Percentiles rank a stretch among this genome's conserved stretches.
phyloP scores from a whole-genome alignment of 257 asterid genomes.

The Osmanthus fragrans region DNA sequence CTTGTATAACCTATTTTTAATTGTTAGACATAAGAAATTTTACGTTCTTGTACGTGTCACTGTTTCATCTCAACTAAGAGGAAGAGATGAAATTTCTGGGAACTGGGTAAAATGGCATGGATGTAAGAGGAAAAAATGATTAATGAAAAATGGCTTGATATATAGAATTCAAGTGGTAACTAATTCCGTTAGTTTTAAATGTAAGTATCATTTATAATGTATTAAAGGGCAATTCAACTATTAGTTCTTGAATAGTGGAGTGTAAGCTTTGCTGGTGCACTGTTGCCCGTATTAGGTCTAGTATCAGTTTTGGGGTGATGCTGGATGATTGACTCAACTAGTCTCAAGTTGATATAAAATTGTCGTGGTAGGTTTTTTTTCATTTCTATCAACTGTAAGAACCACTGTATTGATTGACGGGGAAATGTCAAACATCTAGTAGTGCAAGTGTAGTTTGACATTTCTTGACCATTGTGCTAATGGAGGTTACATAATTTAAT shows the following conservation, averaged over 20 bases:
- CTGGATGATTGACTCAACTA: neutral
- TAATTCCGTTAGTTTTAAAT: too few relatives aligned
- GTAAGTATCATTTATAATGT: too few relatives aligned
- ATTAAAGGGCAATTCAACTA: neutral
- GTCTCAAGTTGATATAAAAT: neutral
- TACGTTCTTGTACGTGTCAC: neutral
- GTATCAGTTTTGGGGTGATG: neutral
- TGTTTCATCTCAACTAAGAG: neutral
- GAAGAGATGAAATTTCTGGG: neutral
- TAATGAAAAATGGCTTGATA: neutral
- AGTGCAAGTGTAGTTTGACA: neutral
- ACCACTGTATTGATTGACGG: neutral
- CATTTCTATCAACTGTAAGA: neutral
- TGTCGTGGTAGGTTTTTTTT: neutral
- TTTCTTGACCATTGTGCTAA: slow-evolving; percentile 12
- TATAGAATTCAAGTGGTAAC: neutral
- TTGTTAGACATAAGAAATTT: neutral
- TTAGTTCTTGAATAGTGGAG: neutral
- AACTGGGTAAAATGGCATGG: neutral
- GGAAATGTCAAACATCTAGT: neutral
- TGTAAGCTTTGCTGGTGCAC: neutral
- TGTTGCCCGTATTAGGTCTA: neutral
- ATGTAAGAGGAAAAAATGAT: neutral
- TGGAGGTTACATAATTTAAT: neutral
- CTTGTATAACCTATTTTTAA: neutral